Base-by-base conservation (phyloP, 495 filamentous ascomycete species). In the Bathelium albidoporum region DNA sequence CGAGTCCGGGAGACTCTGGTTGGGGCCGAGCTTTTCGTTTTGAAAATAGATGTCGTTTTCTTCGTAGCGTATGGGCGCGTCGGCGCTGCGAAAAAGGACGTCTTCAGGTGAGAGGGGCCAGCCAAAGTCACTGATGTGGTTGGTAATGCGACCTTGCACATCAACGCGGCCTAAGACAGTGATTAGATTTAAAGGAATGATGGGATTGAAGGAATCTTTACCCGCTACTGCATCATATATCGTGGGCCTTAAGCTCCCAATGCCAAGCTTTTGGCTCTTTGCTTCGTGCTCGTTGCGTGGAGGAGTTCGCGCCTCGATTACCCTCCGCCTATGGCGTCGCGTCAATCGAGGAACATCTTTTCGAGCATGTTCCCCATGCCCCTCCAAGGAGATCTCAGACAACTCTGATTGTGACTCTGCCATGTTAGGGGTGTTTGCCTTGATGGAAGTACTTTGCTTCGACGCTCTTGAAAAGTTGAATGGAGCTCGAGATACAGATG, bases 211-310 rank as follows among this genome's bases (percentile, higher is more conserved):
- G 60, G n/a, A 7, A 24, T 39, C 58, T 66, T 65, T 76, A 89
- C 90, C 89, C 64, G 89, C 90, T 52, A 91, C 83, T 36, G 87
- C 87, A 76, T 96, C 89, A 72, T 91, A 95, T 32, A 95, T 74
- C 52, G 78, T 90, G 22, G 80, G 78, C 32, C 72, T 68, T 59
- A 79, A 73, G 53, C 59, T 61, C 32, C 45, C 59, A 28, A 20
- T 58, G 53, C 7, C 60, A 20, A 20, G 29, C n/a, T 18, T 62
- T 52, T 26, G 22, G 16, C 28, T 26, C 44, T 49, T 16, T 5
- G 44, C 14, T 5, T 49, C 11, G 44, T 5, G 5, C 44, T 5
- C 5, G 9, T 49, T 22, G 5, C 5, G 14, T 16, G 18, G 44
- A 16, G 11, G 5, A n/a, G 44, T 12, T 49, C 20, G 14, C 44